Percentiles rank a stretch among this genome's conserved stretches.
Conservation (phyloP, 2,329 filamentous ascomycete species). For the Cadophora malorum region DNA sequence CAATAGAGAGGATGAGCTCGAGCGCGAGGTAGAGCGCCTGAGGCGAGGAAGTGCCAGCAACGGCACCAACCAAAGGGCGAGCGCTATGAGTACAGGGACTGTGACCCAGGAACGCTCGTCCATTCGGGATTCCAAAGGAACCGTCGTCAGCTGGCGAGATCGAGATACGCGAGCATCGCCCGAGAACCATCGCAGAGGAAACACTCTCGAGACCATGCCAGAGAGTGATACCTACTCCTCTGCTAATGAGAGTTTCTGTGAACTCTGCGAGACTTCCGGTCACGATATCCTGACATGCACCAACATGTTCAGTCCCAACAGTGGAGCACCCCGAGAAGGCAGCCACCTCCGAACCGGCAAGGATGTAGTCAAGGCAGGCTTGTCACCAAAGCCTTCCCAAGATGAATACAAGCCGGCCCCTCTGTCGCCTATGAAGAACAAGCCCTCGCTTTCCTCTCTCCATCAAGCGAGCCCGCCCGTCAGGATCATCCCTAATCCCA, state of each 20-base stretch:
- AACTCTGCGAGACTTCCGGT: constrained; percentile 90
- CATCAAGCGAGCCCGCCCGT: constrained; percentile 50
- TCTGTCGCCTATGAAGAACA: constrained; percentile 58
- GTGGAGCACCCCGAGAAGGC: constrained; percentile 23
- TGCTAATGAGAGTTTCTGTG: constrained; percentile 75
- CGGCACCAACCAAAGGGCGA: constrained; percentile 54
- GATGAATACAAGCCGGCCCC: constrained; percentile 61
- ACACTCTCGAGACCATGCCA: constrained; percentile 70
- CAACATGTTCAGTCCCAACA: constrained; percentile 71
- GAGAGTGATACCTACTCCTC: constrained; percentile 74
- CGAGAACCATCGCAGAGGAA: constrained; percentile 54
- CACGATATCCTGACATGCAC: constrained; percentile 96
- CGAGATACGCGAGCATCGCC: constrained; percentile 51
- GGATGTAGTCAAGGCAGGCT: constrained; percentile 49
- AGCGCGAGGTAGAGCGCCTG: constrained; percentile 78
- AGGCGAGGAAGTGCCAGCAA: constrained; percentile 52
- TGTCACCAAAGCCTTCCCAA: constrained; percentile 46
- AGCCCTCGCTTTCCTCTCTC: constrained; percentile 38
- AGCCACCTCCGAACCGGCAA: constrained; percentile 44
- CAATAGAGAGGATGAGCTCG: constrained; percentile 80
- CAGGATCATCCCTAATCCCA: constrained; percentile 63
- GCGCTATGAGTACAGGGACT: constrained; percentile 54
- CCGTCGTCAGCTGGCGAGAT: constrained; percentile 62
- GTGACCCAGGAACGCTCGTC: constrained; percentile 59
- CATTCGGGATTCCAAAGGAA: constrained; percentile 70